Base-by-base conservation (phyloP, 306 rosid species). In the Boehmeria nivea region DNA sequence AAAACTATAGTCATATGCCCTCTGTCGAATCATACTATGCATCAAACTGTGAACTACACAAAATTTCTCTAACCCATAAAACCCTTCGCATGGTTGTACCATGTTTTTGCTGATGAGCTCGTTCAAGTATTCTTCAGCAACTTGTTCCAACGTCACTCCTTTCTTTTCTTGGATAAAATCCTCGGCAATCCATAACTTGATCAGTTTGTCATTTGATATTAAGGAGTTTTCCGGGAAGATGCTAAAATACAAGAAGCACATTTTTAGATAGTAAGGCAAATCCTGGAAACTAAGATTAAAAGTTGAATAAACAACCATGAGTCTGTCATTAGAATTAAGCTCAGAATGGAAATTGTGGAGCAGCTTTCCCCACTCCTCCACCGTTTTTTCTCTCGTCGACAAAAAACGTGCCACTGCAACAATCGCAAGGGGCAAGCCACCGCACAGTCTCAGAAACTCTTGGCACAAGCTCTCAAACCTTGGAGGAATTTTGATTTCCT, bases 181-280 rank as follows among this genome's bases (percentile, higher is more conserved):
- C 33, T 64, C 69, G 9, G 33, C 69, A 40, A 64, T 50, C 69
- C 61, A 64, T n/a, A 64, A n/a, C 28, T 33, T 51, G 18, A 16
- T 12, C 20, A 39, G 36, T 3, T 64, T 21, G 4, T 49, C 45
- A 19, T 8, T 39, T 11, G 46, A 19, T 21, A 62, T 62, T 1
- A 43, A 1, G 14, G 14, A 3, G 22, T 42, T 52, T n/a, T 52
- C 27, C 0, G 54, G 53, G 43, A 64, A 64, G 33, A 64, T 18
- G 19, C 61, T 36, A 13, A 64, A 53, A 17, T 40, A 64, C 53
- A 43, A 40, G 61, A 26, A 52, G 15, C 68, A 63, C 19, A 18
- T 23, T 19, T 40, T 63, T 33, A 63, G 27, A 1, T 51, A 22
- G 15, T 22, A 23, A 3, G 50, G 67, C 22, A 62, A 23, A 11